These are phyloP conservation scores for Gracilaria caudata DNA, from an alignment of 23 red algal genomes.

Conservation along the genomic window DNA sequence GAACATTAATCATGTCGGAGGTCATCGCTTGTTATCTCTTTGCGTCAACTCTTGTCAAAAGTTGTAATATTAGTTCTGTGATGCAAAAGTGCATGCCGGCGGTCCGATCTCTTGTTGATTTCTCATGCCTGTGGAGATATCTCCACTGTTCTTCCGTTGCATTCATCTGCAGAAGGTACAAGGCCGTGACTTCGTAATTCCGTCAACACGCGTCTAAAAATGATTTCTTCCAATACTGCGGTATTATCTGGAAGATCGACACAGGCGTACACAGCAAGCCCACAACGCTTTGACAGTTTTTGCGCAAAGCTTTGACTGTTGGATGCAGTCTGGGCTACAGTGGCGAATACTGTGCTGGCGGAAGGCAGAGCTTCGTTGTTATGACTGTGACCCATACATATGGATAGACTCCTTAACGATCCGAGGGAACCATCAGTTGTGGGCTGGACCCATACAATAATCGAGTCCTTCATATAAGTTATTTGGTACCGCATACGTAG, in stretches of 20 bases:
- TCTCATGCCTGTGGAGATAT: background rate
- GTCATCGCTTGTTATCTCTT: background rate
- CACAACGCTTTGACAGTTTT: slow-evolving; percentile 29
- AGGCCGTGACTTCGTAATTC: background rate
- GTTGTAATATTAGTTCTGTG: background rate
- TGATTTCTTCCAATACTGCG: slow-evolving; percentile 11
- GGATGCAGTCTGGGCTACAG: background rate
- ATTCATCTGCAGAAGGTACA: background rate
- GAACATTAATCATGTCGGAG: background rate
- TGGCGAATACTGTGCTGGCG: slow-evolving; percentile 31
- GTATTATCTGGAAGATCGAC: slow-evolving; percentile 25
- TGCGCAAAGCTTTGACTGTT: slow-evolving; percentile 24
- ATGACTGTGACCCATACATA: background rate
- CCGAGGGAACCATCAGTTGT: slow-evolving; percentile 1
- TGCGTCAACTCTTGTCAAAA: background rate
- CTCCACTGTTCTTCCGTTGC: background rate
- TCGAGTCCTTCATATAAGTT: slow-evolving; percentile 22
- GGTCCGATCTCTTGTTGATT: background rate
- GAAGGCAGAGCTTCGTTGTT: slow-evolving; percentile 6
- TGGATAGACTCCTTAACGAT: background rate
- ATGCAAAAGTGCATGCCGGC: background rate
- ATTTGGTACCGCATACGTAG: slow-evolving; percentile 53
- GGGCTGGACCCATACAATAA: slow-evolving; percentile 58
- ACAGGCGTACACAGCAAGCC: slow-evolving; percentile 39
- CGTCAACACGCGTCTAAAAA: slow-evolving; percentile 14